Evolutionary conservation across 805 yeast genomes (phyloP), one percentile per base, ranked within the genome.

Genomic region (Yamadazyma kitorensis): DNA sequence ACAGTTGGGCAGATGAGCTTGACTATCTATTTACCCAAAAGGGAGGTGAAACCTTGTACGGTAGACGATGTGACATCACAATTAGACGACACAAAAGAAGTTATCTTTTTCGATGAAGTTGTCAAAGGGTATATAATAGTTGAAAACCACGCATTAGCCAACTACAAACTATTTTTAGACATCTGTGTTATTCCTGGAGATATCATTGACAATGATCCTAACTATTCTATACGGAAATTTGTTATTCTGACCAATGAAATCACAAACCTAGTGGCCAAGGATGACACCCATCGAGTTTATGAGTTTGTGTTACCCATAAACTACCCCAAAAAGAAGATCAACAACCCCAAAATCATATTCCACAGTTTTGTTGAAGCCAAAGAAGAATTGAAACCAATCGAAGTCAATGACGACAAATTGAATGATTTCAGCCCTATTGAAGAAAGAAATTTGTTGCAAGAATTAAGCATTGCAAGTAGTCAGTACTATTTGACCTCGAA

Each of bases 261-360:
- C 5, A 10, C 5, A 5, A 23, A 30, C 4, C 5, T 23, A 14
- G 27, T 30, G 9, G 6, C 11, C 5, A 10, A 22, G 7, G 6
- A 8, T 7, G 27, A 14, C 10, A 16, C 17, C 13, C 16, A n/a
- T 6, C 6, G 15, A 17, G 34, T 61, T 0, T 66, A 68, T 67
- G 47, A 38, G 33, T 61, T 65, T 34, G 49, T 49, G 14, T 19
- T 51, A 7, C 55, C 60, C 3, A 45, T 61, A 8, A 44, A 44
- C 4, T 61, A 62, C 36, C 66, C 68, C 1, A 48, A 52, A 23
- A 55, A 46, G 45, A 55, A 57, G 41, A 41, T 57, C 13, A 26
- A 34, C 11, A 43, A 48, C 17, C 67, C 68, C 2, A 41, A 34
- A n/a, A 34, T 62, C 3, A 29, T 46, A 6, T 34, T 62, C 16